A percentile compares a stretch with the other conserved stretches of the same genome.
Conservation (phyloP, 805 yeast species). For the Saccharomyces jurei region DNA sequence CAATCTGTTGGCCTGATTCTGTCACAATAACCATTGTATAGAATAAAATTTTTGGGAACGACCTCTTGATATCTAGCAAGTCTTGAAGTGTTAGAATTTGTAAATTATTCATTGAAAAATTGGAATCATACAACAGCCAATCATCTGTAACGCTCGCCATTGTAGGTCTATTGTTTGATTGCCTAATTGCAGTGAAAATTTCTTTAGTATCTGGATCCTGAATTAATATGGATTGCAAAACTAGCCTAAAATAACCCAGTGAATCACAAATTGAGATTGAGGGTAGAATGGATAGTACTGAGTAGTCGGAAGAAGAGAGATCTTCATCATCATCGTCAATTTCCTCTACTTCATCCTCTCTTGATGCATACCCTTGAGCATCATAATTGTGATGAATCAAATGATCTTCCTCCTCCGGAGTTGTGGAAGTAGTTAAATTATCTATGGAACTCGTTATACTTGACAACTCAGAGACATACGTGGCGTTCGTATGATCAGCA, state of each 20-base stretch:
- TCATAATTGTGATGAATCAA: neutral
- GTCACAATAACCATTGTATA: slow-evolving; percentile 15
- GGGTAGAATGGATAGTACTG: slow-evolving; percentile 24
- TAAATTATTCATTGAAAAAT: slow-evolving; percentile 32
- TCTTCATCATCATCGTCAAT: neutral
- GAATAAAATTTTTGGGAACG: slow-evolving; percentile 12
- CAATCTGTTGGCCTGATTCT: neutral
- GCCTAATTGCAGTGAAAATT: slow-evolving; percentile 28
- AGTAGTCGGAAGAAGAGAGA: slow-evolving; percentile 8
- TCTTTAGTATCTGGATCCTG: slow-evolving; percentile 20
- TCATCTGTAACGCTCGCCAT: slow-evolving; percentile 32
- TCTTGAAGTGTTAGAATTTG: slow-evolving; percentile 14
- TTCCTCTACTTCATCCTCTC: neutral
- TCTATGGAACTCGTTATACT: slow-evolving; percentile 14
- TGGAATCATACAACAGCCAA: slow-evolving; percentile 35
- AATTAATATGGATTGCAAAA: slow-evolving; percentile 28
- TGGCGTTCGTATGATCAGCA: neutral
- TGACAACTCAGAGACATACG: slow-evolving; percentile 9
- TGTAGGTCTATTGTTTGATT: slow-evolving; percentile 21
- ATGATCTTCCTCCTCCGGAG: neutral
- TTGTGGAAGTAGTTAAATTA: slow-evolving; percentile 1
- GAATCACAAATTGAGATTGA: slow-evolving; percentile 25
- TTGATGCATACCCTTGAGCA: neutral
- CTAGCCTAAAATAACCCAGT: slow-evolving; percentile 27
- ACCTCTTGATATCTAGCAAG: slow-evolving; percentile 9